Base-by-base conservation (phyloP, 2,329 filamentous ascomycete species). In the Paracorniculantispora psalliotae region DNA sequence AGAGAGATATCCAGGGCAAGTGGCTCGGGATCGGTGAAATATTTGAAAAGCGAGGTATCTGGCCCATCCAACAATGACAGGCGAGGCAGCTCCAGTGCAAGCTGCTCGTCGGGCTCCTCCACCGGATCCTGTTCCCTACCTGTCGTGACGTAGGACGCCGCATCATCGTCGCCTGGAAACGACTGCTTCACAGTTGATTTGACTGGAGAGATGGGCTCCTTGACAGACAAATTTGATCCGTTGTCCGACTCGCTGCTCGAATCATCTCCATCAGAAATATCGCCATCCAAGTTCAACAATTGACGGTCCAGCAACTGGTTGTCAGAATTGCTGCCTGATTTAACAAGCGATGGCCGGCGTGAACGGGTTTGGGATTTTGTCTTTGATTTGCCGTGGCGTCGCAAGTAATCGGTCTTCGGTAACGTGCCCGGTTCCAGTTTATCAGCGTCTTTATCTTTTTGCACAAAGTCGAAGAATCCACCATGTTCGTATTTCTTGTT, bases 11-110 rank as follows among this genome's bases (percentile, higher is more conserved):
- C 76, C 10, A 79, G 65, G 33, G 72, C 69, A 1, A 79, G 69
- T 10, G 83, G 83, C 64, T 87, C 82, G 5, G 82, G 80, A 25
- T 86, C 82, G 1, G 80, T 78, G 64, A 87, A 85, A 64, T 84
- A 83, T 49, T 75, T 79, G 3, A 77, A 71, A 17, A 87, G 71
- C 0, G 83, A 71, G 10, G 81, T 67, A 47, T 84, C 81, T 8
- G 76, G 72, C 0, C 75, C 70, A 21, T 81, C 81, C 3, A 75
- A 75, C 59, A 76, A 79, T 12, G 77, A 77, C 1, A 81, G 67
- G 26, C 76, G 75, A 0, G 79, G 77, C 17, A 85, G 65, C 43
- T 85, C 82, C 19, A 78, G 67, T 2, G 78, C 74, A 12, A 78
- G 69, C 57, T 79, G 76, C 1, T 78, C 75, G 2, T 81, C 77